These are phyloP conservation scores for Cercospora beticola DNA, from an alignment of 2,329 filamentous ascomycete species.

Conservation along the genomic window DNA sequence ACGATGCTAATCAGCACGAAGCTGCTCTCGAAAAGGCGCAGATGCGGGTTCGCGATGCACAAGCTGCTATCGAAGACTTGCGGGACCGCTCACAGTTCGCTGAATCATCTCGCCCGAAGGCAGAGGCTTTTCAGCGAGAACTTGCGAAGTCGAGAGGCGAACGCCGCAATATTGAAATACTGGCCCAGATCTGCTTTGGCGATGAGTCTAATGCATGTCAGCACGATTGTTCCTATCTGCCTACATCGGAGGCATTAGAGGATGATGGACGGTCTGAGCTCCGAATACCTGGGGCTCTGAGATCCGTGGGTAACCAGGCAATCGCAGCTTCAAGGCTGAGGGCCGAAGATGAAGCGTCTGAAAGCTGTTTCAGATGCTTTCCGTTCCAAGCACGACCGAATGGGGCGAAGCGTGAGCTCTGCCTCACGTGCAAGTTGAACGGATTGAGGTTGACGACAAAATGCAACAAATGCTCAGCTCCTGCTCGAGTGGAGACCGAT, in stretches of 20 bases:
- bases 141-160: conserved; percentile 33
- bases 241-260: conserved; percentile 38
- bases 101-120: conserved; percentile 10
- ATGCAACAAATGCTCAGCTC: conserved; percentile 20
- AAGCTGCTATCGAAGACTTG: conserved; percentile 17
- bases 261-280: conserved; percentile 43
- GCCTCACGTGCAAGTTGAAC: conserved; percentile 19
- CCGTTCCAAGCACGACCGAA: background rate
- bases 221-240: conserved; percentile 34
- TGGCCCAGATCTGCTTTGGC: background rate
- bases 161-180: conserved; percentile 20
- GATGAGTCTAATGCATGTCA: conserved; percentile 27
- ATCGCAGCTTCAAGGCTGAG: background rate
- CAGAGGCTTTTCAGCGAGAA: conserved; percentile 36
- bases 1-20: background rate
- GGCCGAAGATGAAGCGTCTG: conserved; percentile 6
- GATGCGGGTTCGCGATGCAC: conserved; percentile 14
- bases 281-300: conserved; percentile 44
- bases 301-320: conserved; percentile 5
- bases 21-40: conserved; percentile 8
- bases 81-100: conserved; percentile 15
- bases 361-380: conserved; percentile 9
- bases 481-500: conserved; percentile 20
- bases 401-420: conserved; percentile 10
- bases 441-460: conserved; percentile 15